phyloP scores from a whole-genome alignment of 177 flowering plant genomes.

The Telopea speciosissima region DNA sequence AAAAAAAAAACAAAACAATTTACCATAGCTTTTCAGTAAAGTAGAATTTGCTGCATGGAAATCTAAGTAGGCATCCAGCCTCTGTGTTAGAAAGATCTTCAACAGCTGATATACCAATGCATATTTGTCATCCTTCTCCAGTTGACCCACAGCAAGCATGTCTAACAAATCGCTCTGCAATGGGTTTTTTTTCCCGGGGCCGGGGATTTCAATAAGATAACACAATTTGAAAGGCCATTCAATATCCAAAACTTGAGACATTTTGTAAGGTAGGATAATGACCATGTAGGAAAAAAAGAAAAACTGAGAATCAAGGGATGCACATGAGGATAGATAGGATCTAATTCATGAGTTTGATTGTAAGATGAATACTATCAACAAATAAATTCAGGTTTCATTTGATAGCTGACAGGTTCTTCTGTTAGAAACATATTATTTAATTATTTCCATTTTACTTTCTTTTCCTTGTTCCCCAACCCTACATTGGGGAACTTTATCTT shows the following conservation, averaged over 20 bases:
- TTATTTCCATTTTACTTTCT: too few species aligned
- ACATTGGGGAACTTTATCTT: too few species aligned
- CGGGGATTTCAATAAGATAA: neutral
- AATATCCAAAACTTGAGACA: neutral
- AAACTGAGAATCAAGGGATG: too few species aligned
- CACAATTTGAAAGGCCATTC: neutral
- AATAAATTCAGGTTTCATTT: too few species aligned
- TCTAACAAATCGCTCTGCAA: conserved; percentile 91
- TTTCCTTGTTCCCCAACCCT: too few species aligned
- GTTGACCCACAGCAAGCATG: conserved; percentile 78
- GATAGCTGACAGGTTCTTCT: too few species aligned
- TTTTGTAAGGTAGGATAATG: too few species aligned
- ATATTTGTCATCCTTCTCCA: conserved; percentile 82
- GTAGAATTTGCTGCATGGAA: conserved; percentile 73
- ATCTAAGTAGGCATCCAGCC: conserved; percentile 75
- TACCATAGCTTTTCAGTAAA: conserved; percentile 68
- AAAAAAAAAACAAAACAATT: conserved; percentile 8
- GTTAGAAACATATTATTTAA: too few species aligned
- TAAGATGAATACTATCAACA: too few species aligned
- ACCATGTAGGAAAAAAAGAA: too few species aligned
- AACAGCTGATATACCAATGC: conserved; percentile 71
- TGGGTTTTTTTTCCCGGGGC: neutral
- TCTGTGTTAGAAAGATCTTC: conserved; percentile 74
- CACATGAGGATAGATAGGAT: too few species aligned
- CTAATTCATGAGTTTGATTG: too few species aligned